Evolutionary conservation across 192 early-diverging fungal species (phyloP).

Genomic region (Neocallimastix lanati): DNA sequence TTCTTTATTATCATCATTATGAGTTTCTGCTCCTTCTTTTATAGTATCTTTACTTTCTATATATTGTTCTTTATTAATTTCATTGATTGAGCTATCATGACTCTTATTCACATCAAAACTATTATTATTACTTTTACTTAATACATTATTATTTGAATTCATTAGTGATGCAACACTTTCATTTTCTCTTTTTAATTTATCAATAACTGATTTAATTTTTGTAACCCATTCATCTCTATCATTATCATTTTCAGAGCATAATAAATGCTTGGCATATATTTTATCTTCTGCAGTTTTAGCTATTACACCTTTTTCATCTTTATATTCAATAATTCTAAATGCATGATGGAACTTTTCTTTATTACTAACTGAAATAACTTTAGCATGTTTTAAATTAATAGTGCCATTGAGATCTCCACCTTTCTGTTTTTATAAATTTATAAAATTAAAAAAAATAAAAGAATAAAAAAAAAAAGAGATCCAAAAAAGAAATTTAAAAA

Average conservation of each 20-base stretch:
- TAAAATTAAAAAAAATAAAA: no score
- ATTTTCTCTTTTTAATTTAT: neutral
- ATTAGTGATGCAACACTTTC: neutral
- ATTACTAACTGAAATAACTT: no score
- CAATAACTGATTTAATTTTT: constrained; percentile 1
- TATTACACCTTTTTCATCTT: neutral
- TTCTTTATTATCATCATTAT: neutral
- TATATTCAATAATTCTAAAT: neutral
- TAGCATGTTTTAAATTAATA: no score
- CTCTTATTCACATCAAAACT: neutral
- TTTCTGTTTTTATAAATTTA: no score
- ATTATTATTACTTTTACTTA: neutral
- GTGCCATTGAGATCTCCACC: no score
- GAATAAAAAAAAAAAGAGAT: no score
- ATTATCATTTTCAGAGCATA: constrained; percentile 71
- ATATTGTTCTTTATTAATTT: neutral
- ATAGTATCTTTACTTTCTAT: neutral
- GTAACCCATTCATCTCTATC: constrained; percentile 86
- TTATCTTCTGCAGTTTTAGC: constrained; percentile 22
- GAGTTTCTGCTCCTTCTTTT: neutral
- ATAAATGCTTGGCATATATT: constrained; percentile 48
- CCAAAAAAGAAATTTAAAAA: no score
- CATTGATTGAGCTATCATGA: neutral
- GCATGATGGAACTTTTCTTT: neutral
- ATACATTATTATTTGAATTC: neutral